Base-by-base conservation (phyloP, 1,139 yeast genomes). In the Kodamaea sp. region DNA sequence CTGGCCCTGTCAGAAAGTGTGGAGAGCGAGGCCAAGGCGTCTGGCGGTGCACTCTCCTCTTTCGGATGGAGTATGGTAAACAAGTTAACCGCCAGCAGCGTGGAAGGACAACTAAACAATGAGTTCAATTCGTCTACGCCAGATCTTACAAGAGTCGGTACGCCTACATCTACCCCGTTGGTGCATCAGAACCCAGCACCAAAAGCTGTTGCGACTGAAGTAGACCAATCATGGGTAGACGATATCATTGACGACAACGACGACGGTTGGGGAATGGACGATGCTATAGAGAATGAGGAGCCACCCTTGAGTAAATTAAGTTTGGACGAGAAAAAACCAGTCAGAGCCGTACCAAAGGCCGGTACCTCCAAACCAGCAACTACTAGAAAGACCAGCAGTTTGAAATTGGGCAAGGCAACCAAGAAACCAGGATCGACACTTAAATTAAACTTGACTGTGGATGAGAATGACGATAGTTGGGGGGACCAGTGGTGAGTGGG, bases 401-500 rank as follows among this genome's bases (percentile, higher is more conserved):
- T 64, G 44, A 61, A 60, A 32, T 51, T 66, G 22, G 69, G 70
- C 1, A 51, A 44, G 25, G 26, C 50, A 5, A 36, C 43, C 15
- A 42, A 46, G 34, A 48, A 50, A 24, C 55, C 63, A 2, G 56
- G 51, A 4, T 53, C 65, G 1, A 47, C 57, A 3, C 51, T 73
- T 27, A 67, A 70, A 29, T 52, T 73, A 35, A 61, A 70, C 29
- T 47, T 72, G 9, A 69, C 59, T 7, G 60, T 55, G 11, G 73
- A 63, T 10, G 67, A 63, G 7, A 73, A 66, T 15, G 80, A 70
- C 10, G 77, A 73, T 15, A 44, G 39, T 0, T 78, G 84, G 81
- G 85, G 77, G 23, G 70, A 52, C 16, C 34, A 32, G 16, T 36
- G 39, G 39, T 36, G 14, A 22, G 12, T 4, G 22, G 25, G 8